phyloP scores from a whole-genome alignment of 2,329 filamentous ascomycete species.

The Ophiosphaerella herpotricha region DNA sequence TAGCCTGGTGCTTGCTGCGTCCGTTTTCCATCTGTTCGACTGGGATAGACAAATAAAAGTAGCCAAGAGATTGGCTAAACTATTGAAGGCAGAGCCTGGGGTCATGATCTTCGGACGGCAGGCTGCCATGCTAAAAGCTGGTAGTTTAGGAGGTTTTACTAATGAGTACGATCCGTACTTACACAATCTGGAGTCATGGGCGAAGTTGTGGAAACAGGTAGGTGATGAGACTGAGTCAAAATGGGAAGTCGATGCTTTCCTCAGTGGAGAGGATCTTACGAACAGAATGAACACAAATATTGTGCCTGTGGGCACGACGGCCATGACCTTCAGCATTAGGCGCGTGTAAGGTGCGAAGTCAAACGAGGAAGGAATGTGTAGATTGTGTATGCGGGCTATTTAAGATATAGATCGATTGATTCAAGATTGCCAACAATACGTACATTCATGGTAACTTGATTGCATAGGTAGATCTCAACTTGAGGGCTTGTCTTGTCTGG shows the following conservation, averaged over 20 bases:
- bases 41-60: constrained; percentile 47
- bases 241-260: constrained; percentile 40
- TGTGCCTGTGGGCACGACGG: constrained; percentile 29
- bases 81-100: constrained; percentile 42
- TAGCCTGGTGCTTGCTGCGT: constrained; percentile 49
- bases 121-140: constrained; percentile 38
- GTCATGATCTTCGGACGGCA: constrained; percentile 49
- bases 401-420: not conserved
- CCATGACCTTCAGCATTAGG: constrained; percentile 33
- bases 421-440: not conserved
- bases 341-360: constrained; percentile 14
- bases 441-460: not conserved
- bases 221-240: constrained; percentile 43
- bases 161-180: constrained; percentile 33
- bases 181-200: constrained; percentile 46
- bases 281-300: constrained; percentile 23
- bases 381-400: not conserved
- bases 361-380: not conserved
- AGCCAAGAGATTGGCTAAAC: constrained; percentile 35
- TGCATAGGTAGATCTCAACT: not conserved
- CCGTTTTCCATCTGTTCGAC: constrained; percentile 53
- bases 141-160: constrained; percentile 25
- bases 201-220: constrained; percentile 46
- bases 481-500: too few species aligned
- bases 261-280: constrained; percentile 29